phyloP scores from a whole-genome alignment of 139 green algal species.

The Penium margaritaceum region DNA sequence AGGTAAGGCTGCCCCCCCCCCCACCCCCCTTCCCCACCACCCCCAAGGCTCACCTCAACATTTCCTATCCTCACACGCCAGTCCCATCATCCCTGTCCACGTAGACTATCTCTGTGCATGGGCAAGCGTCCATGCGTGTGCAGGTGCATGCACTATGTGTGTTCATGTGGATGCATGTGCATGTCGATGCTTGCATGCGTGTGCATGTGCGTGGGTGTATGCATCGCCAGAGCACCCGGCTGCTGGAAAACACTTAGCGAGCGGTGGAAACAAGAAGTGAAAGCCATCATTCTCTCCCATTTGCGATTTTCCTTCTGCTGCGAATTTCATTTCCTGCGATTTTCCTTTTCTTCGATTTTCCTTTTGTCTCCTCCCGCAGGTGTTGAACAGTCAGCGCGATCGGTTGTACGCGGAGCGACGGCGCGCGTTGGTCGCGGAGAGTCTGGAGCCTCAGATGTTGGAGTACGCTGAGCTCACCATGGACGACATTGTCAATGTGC shows the following conservation, averaged over 20 bases:
- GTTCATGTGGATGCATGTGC: too few relatives aligned
- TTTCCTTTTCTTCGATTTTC: neutral
- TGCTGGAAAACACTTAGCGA: too few relatives aligned
- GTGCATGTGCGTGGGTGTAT: too few relatives aligned
- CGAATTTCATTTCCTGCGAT: neutral
- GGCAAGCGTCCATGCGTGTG: neutral
- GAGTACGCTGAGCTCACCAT: constrained; percentile 90
- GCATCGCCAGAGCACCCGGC: too few relatives aligned
- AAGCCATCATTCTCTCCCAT: neutral
- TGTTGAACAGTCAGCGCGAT: constrained; percentile 93
- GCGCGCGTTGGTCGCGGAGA: constrained; percentile 64
- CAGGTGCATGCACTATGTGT: neutral
- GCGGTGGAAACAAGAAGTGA: too few relatives aligned
- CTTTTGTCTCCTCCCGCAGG: constrained; percentile 13
- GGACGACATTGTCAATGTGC: constrained; percentile 84
- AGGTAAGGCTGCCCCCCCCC: constrained; percentile 52
- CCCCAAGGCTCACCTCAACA: too few relatives aligned
- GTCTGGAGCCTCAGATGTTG: constrained; percentile 68
- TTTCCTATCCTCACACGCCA: too few relatives aligned
- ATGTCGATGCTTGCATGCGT: too few relatives aligned
- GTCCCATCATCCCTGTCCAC: too few relatives aligned
- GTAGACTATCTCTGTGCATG: neutral
- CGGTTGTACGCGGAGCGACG: constrained; percentile 79
- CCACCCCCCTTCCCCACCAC: too few relatives aligned
- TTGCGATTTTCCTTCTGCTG: neutral